Conservation (phyloP, 2,329 filamentous ascomycete species). For the Fusarium coicis region DNA sequence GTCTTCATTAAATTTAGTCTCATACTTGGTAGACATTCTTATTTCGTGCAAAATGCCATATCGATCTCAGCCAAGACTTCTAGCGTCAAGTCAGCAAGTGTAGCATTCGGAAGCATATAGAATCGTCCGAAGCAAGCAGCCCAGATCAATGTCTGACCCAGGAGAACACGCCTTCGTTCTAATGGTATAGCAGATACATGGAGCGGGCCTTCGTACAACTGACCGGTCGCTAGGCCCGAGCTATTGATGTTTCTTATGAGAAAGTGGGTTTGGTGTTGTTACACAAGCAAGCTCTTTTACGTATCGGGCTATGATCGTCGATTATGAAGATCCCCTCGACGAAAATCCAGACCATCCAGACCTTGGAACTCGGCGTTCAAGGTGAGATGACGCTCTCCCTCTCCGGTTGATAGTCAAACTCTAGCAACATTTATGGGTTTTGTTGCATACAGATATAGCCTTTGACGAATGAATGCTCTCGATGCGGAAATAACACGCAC, state of each 20-base stretch:
- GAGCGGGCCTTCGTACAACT: conserved; percentile 10
- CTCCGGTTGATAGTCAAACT: not conserved
- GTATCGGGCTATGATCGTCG: conserved; percentile 27
- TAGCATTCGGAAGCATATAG: conserved; percentile 1
- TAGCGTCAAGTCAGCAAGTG: not conserved
- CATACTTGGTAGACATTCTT: conserved; percentile 12
- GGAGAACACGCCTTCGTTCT: not conserved
- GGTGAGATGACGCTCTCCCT: conserved; percentile 4
- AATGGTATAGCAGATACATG: conserved; percentile 14
- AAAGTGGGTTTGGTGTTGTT: conserved; percentile 18
- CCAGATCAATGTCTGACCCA: conserved; percentile 4
- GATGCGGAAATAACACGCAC: not conserved
- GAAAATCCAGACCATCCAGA: conserved; percentile 1
- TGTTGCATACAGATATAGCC: not conserved
- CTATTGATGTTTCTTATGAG: not conserved
- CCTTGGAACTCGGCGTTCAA: not conserved
- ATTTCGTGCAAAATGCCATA: conserved; percentile 16
- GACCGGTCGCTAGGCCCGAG: conserved; percentile 3
- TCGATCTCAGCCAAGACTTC: conserved; percentile 4
- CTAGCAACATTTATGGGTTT: not conserved
- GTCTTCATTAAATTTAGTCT: conserved; percentile 19
- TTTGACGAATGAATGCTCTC: not conserved
- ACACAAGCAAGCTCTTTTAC: conserved; percentile 29
- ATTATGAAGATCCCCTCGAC: conserved; percentile 14
- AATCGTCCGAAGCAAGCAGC: not conserved